phyloP scores from a whole-genome alignment of 805 yeast species.

The Jamesozyma piceae region DNA sequence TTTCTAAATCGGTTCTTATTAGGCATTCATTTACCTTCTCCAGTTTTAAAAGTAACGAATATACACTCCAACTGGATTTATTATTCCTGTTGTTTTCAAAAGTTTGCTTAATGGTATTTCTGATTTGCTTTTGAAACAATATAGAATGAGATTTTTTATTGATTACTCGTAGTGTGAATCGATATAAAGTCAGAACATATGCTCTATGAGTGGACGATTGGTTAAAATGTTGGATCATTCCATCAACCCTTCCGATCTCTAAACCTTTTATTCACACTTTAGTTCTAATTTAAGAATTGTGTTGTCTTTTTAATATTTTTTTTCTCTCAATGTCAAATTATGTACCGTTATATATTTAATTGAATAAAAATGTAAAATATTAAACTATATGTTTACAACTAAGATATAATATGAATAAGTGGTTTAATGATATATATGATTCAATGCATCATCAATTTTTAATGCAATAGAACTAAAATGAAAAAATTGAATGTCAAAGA shows the following conservation, averaged over 20 bases:
- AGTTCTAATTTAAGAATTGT: too few relatives aligned
- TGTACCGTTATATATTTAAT: too few relatives aligned
- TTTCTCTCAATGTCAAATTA: too few relatives aligned
- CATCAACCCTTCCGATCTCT: neutral
- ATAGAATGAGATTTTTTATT: neutral
- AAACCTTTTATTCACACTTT: too few relatives aligned
- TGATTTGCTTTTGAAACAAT: neutral
- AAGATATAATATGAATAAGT: too few relatives aligned
- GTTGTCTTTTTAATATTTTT: too few relatives aligned
- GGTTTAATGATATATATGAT: too few relatives aligned
- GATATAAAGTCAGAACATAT: conserved; percentile 3
- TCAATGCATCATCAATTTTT: too few relatives aligned
- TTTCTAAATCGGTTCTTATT: neutral
- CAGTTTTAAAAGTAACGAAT: conserved; percentile 10
- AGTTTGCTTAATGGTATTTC: neutral
- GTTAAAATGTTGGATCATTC: conserved; percentile 2
- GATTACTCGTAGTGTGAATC: neutral
- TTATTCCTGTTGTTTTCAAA: conserved; percentile 14
- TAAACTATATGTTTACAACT: too few relatives aligned
- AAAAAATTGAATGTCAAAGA: neutral
- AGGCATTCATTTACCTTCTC: conserved; percentile 8
- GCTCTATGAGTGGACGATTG: neutral
- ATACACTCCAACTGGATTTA: conserved; percentile 23
- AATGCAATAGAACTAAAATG: too few relatives aligned
- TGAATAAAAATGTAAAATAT: too few relatives aligned